Evolutionary conservation across 2,329 filamentous ascomycete species (phyloP), one percentile per base, ranked within the genome.

Genomic region (Metarhizium album): DNA sequence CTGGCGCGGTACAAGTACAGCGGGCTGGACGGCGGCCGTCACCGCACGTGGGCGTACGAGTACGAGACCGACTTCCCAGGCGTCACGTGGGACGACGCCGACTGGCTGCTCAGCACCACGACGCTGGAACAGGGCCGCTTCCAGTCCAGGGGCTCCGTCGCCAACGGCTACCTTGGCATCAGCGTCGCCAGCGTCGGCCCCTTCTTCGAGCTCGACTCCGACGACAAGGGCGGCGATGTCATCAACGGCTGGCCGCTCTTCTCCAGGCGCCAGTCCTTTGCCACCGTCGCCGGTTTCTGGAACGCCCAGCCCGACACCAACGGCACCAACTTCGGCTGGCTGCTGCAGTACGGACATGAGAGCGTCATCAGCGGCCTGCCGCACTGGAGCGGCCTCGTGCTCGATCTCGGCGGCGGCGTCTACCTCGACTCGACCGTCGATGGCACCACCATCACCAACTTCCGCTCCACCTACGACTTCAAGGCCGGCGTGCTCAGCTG

Each of bases 281-380:
- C 79, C 1, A 86, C 82, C 0, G 75, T 87, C 37, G 75, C 79
- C 3, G 84, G 83, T 1, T 87, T 87, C 59, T 86, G 75, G 64
- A 76, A 85, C 55, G 71, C 67, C 2, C 79, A 86, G 60, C 70
- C 73, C 2, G 73, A 66, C 14, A 80, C 76, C 1, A 80, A 79
- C 47, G 72, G 74, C 2, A 75, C 75, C 22, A 87, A 86, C 57
- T 86, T 82, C 57, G 73, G 74, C 0, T 87, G 84, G 83, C 63
- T 88, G 42, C 73, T 78, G 51, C 79, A 87, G 56, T 84, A 60
- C 29, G 56, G 56, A 5, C 52, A 78, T 52, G 84, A 89, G 59
- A 84, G 79, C 57, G 82, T 85, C 47, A 84, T 87, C 54, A 79
- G 77, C 48, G 85, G 85, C 23, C 74, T 89, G 16, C 85, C 85